Conservation (phyloP, 345 rosid species). For the Alliaria petiolata region DNA sequence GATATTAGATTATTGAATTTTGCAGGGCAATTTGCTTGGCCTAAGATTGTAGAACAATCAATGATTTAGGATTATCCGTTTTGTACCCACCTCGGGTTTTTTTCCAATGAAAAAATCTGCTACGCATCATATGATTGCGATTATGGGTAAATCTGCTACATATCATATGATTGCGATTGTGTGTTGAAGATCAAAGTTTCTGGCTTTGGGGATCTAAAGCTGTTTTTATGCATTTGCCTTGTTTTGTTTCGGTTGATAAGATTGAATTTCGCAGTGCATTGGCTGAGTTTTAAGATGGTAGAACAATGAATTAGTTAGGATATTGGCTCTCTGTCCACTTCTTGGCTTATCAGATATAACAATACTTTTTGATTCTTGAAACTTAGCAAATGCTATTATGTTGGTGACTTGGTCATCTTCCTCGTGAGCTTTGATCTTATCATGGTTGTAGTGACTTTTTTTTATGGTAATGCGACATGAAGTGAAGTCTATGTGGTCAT, state of each 20-base stretch:
- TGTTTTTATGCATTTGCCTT: not conserved
- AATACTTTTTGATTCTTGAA: not conserved
- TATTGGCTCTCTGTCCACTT: not conserved
- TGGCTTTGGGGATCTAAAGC: not conserved
- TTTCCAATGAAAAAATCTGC: too few relatives aligned
- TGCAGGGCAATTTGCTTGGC: not conserved
- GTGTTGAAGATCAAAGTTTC: constrained; percentile 4
- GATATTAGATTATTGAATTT: not conserved
- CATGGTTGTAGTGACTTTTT: not conserved
- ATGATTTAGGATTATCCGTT: not conserved
- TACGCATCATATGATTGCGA: not conserved
- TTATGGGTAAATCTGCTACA: too few relatives aligned
- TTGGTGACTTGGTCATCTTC: constrained; percentile 1
- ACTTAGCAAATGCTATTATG: too few relatives aligned
- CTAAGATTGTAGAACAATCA: not conserved
- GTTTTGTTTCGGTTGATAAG: not conserved
- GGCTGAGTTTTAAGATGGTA: not conserved
- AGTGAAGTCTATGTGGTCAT: not conserved
- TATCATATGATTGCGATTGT: too few relatives aligned
- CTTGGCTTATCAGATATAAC: not conserved
- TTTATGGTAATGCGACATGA: constrained; percentile 13
- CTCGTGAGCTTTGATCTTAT: constrained; percentile 12
- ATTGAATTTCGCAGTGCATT: not conserved
- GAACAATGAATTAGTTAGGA: not conserved
- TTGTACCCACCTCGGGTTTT: too few relatives aligned